Base-by-base conservation (phyloP, 2,329 filamentous ascomycete species). In the Gnomoniopsis sp. region DNA sequence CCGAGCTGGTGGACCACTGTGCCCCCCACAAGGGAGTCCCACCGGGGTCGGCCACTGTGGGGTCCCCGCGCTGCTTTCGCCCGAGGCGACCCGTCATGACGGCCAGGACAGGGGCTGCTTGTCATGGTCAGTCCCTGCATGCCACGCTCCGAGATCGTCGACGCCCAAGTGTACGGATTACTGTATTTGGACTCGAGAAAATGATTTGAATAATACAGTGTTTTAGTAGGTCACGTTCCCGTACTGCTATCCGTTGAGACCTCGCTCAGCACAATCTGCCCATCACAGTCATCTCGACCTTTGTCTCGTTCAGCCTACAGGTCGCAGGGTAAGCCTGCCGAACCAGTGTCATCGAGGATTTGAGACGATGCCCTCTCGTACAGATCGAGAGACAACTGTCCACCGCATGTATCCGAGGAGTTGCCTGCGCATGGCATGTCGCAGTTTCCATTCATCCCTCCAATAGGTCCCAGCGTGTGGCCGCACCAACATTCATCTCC, bases 381-480 rank as follows among this genome's bases (percentile, higher is more conserved):
- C 33, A 62, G 14, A 6, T 48, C 54, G 12, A 63, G 41, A 30
- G 46, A 47, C 34, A 55, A 15, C 3, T 22, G 21, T 6, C 44
- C 41, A 58, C 63, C 64, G 48, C 57, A 66, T 54, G 65, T 63
- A 23, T 67, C 63, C n/a, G 56, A 61, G 41, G 50, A 36, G n/a
- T 69, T 64, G 14, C 68, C 70, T 15, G 58, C 58, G 57, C 69
- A 70, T 8, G 61, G 19, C 57, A 65, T 69, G 38, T 65, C 66
- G 63, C 70, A 72, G n/a, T 53, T 46, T 23, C 55, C 47, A n/a
- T 12, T 51, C 21, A 49, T 34, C 41, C 52, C 46, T 19, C 47
- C 49, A 3, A 44, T 47, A 8, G 23, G 19, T 47, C 65, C 62
- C 4, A 64, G 57, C 12, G 1, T 34, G 6, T 61, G 47, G 26